These are phyloP conservation scores for Wickerhamiella allomyrinae DNA, from an alignment of 805 yeast species.

Conservation along the genomic window DNA sequence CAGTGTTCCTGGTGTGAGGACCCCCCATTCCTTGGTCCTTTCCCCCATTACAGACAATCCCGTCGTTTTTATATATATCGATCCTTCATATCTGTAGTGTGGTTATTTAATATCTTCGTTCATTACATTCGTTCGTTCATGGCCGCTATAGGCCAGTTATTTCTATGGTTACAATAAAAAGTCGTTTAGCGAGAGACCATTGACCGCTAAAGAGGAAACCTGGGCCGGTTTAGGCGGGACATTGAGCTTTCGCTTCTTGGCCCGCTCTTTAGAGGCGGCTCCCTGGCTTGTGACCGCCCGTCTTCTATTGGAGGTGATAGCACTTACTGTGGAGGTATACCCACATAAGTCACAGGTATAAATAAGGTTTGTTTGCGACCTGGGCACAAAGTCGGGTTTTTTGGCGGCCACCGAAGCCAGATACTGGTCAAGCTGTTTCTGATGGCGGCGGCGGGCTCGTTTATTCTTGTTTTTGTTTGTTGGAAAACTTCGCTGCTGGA, in stretches of 20 bases:
- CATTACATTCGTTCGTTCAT: no score
- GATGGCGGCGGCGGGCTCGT: constrained; percentile 7
- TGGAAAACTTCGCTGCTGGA: constrained; percentile 1
- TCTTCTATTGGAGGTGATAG: not conserved
- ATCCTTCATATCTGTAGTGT: no score
- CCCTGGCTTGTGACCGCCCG: not conserved
- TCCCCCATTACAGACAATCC: no score
- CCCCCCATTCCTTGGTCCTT: not conserved
- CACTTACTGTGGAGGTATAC: not conserved
- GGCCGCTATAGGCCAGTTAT: no score
- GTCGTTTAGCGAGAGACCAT: not conserved
- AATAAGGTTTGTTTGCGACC: not conserved
- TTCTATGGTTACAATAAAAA: not conserved
- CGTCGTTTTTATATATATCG: no score
- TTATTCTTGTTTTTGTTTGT: constrained; percentile 1
- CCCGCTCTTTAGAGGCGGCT: not conserved
- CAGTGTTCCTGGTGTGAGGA: not conserved
- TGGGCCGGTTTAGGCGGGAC: not conserved
- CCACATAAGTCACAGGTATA: not conserved
- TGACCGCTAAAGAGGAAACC: not conserved
- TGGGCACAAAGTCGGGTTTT: not conserved
- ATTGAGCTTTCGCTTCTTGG: not conserved
- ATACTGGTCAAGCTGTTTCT: constrained; percentile 8
- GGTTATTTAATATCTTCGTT: no score
- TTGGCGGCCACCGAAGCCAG: constrained; percentile 7